phyloP scores from a whole-genome alignment of 495 filamentous ascomycete genomes.

The Aspergillus campestris region DNA sequence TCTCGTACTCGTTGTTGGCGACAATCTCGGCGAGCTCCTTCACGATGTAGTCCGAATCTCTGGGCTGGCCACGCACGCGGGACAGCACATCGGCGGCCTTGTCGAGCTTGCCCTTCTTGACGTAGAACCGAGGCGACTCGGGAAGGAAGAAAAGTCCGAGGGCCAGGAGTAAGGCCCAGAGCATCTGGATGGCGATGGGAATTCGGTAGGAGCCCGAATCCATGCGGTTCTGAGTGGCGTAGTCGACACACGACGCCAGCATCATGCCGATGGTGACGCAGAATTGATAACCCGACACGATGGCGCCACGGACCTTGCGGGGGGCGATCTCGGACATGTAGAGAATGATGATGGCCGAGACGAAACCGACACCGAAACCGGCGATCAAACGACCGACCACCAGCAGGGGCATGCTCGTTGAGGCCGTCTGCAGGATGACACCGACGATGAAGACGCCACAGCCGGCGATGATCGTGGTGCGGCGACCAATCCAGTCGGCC shows the following conservation, averaged over 20 bases:
- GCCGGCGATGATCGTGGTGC: slow-evolving; percentile 57
- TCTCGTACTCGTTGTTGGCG: slow-evolving; percentile 68
- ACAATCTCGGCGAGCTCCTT: slow-evolving; percentile 66
- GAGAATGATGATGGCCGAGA: slow-evolving; percentile 65
- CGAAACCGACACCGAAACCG: slow-evolving; percentile 66
- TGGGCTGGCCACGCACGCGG: slow-evolving; percentile 36
- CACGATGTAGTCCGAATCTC: slow-evolving; percentile 54
- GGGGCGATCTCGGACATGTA: slow-evolving; percentile 63
- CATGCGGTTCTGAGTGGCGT: slow-evolving; percentile 50
- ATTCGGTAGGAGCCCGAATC: slow-evolving; percentile 64
- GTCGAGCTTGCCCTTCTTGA: slow-evolving; percentile 45
- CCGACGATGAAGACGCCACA: slow-evolving; percentile 58
- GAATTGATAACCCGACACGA: slow-evolving; percentile 65
- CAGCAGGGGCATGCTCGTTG: slow-evolving; percentile 41
- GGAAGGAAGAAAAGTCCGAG: slow-evolving; percentile 64
- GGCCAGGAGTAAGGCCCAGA: slow-evolving; percentile 58
- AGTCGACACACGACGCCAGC: slow-evolving; percentile 63
- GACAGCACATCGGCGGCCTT: slow-evolving; percentile 32
- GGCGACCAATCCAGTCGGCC: slow-evolving; percentile 61
- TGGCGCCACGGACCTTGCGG: slow-evolving; percentile 57
- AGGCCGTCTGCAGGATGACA: slow-evolving; percentile 53
- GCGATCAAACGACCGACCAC: slow-evolving; percentile 64
- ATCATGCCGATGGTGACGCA: slow-evolving; percentile 66
- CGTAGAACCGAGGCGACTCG: slow-evolving; percentile 61
- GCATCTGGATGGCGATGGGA: slow-evolving; percentile 58